Percentiles rank a stretch among this genome's conserved stretches.
Conservation (phyloP, 331 rosid species). For the Phaseolus coccineus region DNA sequence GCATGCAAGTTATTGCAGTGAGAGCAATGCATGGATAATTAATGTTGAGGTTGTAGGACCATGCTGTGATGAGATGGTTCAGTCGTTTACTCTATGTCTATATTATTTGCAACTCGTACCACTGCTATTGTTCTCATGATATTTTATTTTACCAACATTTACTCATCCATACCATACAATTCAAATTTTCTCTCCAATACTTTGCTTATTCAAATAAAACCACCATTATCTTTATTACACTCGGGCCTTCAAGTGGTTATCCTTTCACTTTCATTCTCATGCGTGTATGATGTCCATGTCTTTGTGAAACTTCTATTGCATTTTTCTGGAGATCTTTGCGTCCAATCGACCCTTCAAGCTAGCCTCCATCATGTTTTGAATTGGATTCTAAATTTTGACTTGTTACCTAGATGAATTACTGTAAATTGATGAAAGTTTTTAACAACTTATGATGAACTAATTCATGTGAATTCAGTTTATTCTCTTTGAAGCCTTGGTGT, state of each 20-base stretch:
- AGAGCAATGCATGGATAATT: constrained; percentile 17
- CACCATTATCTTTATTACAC: not conserved
- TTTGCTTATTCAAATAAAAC: not conserved
- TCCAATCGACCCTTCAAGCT: not conserved
- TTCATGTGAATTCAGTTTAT: not conserved
- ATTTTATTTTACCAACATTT: not conserved
- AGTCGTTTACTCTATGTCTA: not conserved
- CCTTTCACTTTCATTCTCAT: not conserved
- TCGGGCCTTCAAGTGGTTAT: not conserved
- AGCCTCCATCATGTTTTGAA: not conserved
- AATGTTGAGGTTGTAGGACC: constrained; percentile 39
- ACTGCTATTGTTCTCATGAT: not conserved
- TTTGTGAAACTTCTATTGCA: not conserved
- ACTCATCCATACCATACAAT: not conserved
- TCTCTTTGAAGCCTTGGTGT: not conserved
- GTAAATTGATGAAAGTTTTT: not conserved
- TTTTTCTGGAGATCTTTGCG: not conserved
- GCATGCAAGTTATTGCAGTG: constrained; percentile 9
- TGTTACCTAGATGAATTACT: not conserved
- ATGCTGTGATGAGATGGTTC: constrained; percentile 2
- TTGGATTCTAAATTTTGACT: not conserved
- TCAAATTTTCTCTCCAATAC: not conserved
- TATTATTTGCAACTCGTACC: constrained; percentile 9
- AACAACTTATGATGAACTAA: not conserved
- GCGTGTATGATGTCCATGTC: not conserved